A percentile compares a stretch with the other conserved stretches of the same genome.
These are phyloP conservation scores for Wallacemonas sp. DNA, from an alignment of 208 protist genomes.

Conservation along the genomic window DNA sequence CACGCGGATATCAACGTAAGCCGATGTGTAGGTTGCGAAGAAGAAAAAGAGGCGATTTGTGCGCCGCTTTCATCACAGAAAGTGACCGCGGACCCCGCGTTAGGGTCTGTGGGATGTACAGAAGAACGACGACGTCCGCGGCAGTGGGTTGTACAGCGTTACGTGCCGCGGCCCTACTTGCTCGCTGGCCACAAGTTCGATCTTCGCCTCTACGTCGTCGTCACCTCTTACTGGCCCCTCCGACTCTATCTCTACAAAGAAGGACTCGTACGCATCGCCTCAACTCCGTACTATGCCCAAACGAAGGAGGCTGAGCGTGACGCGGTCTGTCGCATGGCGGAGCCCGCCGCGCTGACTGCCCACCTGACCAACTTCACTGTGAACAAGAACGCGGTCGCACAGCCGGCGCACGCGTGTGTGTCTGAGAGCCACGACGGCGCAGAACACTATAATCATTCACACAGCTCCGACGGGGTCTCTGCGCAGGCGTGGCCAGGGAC, in stretches of 20 bases:
- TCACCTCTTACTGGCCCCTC: conserved; percentile 85
- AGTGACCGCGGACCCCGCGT: too few relatives aligned
- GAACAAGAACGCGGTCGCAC: conserved; percentile 47
- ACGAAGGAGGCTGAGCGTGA: neutral
- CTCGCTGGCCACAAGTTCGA: conserved; percentile 93
- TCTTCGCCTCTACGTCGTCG: conserved; percentile 90
- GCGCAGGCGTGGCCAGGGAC: conserved; percentile 20
- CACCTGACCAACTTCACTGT: conserved; percentile 92
- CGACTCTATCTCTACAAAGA: conserved; percentile 85
- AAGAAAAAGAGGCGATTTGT: too few relatives aligned
- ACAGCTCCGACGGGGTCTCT: too few relatives aligned
- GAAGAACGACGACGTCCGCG: neutral
- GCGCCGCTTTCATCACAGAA: too few relatives aligned
- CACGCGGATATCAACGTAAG: too few relatives aligned
- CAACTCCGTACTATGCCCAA: conserved; percentile 65
- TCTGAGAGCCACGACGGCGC: too few relatives aligned
- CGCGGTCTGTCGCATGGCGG: conserved; percentile 6
- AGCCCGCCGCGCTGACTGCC: conserved; percentile 37
- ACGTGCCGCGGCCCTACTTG: conserved; percentile 75
- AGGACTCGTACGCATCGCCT: conserved; percentile 88
- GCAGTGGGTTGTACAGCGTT: conserved; percentile 69
- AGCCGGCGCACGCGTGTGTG: too few relatives aligned
- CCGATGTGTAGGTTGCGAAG: too few relatives aligned
- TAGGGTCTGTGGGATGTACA: too few relatives aligned
- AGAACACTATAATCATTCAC: too few relatives aligned